phyloP scores from a whole-genome alignment of 2,329 filamentous ascomycete species.

The Mycocentrospora acerina region DNA sequence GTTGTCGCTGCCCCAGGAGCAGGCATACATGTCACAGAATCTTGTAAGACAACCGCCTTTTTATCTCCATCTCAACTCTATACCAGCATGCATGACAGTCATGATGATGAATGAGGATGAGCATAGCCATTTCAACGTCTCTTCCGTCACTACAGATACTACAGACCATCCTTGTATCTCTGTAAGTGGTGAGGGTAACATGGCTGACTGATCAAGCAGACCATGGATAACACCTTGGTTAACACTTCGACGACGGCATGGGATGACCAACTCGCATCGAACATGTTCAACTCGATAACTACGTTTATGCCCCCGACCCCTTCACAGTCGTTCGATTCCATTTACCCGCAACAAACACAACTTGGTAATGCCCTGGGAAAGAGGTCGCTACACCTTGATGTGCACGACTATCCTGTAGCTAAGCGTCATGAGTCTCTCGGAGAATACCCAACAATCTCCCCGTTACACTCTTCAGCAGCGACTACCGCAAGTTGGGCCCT shows the following conservation, averaged over 20 bases:
- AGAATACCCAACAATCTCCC: conserved; percentile 26
- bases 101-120: conserved; percentile 2
- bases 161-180: too few species aligned
- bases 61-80: too few species aligned
- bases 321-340: conserved; percentile 27
- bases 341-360: conserved; percentile 19
- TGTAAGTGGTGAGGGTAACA: background rate
- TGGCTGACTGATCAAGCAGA: conserved; percentile 14
- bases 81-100: too few species aligned
- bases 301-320: conserved; percentile 27
- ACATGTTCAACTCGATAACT: conserved; percentile 17
- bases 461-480: conserved; percentile 20
- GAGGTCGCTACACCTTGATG: conserved; percentile 33
- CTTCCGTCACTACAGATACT: too few species aligned
- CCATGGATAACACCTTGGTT: conserved; percentile 38
- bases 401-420: conserved; percentile 33
- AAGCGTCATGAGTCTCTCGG: conserved; percentile 33
- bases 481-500: conserved; percentile 27
- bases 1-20: conserved; percentile 23
- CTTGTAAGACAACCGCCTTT: conserved; percentile 25
- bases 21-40: conserved; percentile 27
- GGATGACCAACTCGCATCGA: conserved; percentile 26
- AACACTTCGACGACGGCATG: conserved; percentile 20
- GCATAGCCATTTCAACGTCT: too few species aligned
- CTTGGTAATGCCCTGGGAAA: conserved; percentile 25